phyloP scores from a whole-genome alignment of 192 early-diverging fungal genomes.

The Backusella australiensis region DNA sequence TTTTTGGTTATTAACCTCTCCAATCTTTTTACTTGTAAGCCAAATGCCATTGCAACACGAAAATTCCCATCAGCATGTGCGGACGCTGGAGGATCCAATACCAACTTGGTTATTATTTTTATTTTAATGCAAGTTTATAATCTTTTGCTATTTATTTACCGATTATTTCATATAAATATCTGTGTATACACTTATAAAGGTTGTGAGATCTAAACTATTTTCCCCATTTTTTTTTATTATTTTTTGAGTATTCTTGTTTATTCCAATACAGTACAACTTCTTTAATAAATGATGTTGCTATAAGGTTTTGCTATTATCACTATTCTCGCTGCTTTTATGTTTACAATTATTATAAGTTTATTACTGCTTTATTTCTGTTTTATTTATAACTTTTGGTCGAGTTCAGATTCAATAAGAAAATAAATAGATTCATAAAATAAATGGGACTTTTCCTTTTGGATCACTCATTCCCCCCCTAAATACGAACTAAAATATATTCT shows the following conservation, averaged over 20 bases:
- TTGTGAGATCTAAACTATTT: not conserved
- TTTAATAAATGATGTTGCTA: not conserved
- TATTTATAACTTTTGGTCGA: not conserved
- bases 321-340: not conserved
- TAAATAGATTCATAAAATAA: not conserved
- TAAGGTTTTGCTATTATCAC: not conserved
- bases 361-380: not conserved
- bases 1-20: not conserved
- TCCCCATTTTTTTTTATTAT: not conserved
- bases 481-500: not conserved
- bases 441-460: not conserved
- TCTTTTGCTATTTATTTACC: not conserved
- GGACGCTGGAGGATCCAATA: not conserved
- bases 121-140: conserved; percentile 5
- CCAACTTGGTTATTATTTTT: conserved; percentile 1
- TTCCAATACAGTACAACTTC: not conserved
- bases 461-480: not conserved
- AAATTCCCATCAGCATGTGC: conserved; percentile 5
- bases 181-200: not conserved
- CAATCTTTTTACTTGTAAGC: not conserved
- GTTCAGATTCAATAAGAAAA: not conserved
- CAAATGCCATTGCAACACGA: not conserved
- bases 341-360: not conserved
- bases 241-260: not conserved
- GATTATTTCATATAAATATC: not conserved